A percentile compares a stretch with the other conserved stretches of the same genome.
Conservation (phyloP, 805 yeast genomes). For the Ogataea philodendri region DNA sequence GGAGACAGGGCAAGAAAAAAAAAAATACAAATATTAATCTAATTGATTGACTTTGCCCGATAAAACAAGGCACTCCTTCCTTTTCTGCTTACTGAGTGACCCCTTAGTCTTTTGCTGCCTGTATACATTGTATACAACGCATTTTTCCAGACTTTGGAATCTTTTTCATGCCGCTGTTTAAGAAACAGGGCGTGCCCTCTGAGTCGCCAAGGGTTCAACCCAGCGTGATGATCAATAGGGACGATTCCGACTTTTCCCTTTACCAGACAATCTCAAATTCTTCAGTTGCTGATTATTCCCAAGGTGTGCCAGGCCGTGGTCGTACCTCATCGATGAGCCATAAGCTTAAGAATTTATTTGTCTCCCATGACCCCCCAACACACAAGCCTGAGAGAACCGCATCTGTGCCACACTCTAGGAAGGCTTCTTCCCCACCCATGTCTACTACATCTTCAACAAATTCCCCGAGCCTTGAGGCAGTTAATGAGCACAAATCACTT, state of each 20-base stretch:
- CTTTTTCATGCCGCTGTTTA: conserved; percentile 21
- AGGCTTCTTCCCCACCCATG: conserved; percentile 20
- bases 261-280: conserved; percentile 24
- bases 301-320: conserved; percentile 19
- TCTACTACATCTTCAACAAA: conserved; percentile 16
- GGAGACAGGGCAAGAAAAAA: conserved; percentile 11
- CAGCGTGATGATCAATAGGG: conserved; percentile 17
- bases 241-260: conserved; percentile 28
- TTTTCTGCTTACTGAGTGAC: conserved; percentile 2
- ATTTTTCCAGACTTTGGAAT: conserved; percentile 2
- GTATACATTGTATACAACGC: conserved; percentile 12
- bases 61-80: conserved; percentile 1
- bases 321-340: conserved; percentile 31
- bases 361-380: conserved; percentile 23
- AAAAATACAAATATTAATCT: conserved; percentile 2
- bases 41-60: neutral
- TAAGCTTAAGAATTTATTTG: conserved; percentile 31
- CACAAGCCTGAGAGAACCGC: conserved; percentile 15
- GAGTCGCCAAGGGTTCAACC: conserved; percentile 19
- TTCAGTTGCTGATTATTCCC: conserved; percentile 20
- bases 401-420: conserved; percentile 7
- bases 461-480: conserved; percentile 18
- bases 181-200: conserved; percentile 12
- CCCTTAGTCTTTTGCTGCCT: conserved; percentile 2
- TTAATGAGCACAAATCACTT: conserved; percentile 7